Evolutionary conservation across 2,329 filamentous ascomycete genomes (phyloP).

Genomic region (Trichoderma lentiforme): DNA sequence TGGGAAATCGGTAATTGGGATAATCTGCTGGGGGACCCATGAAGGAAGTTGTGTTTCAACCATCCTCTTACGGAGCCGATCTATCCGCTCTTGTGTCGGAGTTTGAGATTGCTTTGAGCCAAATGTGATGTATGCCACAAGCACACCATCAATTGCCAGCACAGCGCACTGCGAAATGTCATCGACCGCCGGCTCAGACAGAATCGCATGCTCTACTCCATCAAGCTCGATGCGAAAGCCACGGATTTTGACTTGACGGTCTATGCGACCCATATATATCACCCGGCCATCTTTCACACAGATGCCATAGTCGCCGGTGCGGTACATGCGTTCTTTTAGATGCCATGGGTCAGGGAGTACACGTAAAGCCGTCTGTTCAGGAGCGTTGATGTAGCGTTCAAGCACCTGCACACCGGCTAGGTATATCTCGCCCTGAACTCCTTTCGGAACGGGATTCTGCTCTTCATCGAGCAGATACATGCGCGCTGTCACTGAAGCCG

Average conservation of each 20-base stretch:
- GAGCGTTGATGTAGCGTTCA: slow-evolving; percentile 5
- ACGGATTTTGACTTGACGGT: slow-evolving; percentile 16
- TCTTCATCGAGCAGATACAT: slow-evolving; percentile 13
- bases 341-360: slow-evolving; percentile 1
- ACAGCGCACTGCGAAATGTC: not conserved
- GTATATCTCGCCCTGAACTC: slow-evolving; percentile 9
- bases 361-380: not conserved
- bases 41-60: not conserved
- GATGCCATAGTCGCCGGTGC: slow-evolving; percentile 8
- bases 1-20: not conserved
- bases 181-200: not conserved
- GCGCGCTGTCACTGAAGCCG: not conserved
- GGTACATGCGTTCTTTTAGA: slow-evolving; percentile 1
- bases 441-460: not conserved
- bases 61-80: not conserved
- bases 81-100: not conserved
- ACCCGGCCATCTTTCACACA: slow-evolving; percentile 1
- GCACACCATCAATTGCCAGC: not conserved
- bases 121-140: not conserved
- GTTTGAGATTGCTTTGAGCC: too few relatives aligned
- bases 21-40: slow-evolving; percentile 11
- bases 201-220: slow-evolving; percentile 6
- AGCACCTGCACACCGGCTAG: not conserved
- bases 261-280: not conserved
- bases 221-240: slow-evolving; percentile 18